phyloP scores from a whole-genome alignment of 345 rosid genomes.

The Odontarrhena argentea region DNA sequence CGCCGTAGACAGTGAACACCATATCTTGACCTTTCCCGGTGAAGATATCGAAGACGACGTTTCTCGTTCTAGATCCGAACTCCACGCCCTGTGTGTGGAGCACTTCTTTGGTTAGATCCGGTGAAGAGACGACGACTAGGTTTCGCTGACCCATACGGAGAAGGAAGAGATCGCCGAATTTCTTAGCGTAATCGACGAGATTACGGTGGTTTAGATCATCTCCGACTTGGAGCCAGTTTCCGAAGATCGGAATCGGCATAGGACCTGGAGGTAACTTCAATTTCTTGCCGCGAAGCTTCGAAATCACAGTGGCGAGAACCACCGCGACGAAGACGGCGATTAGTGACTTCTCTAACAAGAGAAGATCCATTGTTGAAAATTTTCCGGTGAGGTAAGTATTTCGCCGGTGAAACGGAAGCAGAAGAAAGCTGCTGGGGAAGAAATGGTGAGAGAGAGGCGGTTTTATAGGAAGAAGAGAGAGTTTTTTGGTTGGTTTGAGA shows the following conservation, averaged over 20 bases:
- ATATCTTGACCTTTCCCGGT: constrained; percentile 98
- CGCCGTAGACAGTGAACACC: constrained; percentile 99
- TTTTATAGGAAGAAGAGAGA: constrained; percentile 31
- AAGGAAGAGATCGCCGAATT: constrained; percentile 67
- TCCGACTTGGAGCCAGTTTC: constrained; percentile 99
- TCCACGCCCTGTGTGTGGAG: constrained; percentile 93
- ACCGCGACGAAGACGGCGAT: constrained; percentile 71
- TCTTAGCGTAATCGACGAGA: constrained; percentile 73
- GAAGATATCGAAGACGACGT: constrained; percentile 95
- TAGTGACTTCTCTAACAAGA: constrained; percentile 76
- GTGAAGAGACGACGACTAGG: constrained; percentile 90
- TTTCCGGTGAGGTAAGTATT: background rate
- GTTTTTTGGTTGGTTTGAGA: constrained; percentile 36
- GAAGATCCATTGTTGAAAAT: constrained; percentile 64
- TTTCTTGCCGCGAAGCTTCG: constrained; percentile 83
- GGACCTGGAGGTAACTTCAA: constrained; percentile 95
- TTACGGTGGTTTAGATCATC: constrained; percentile 96
- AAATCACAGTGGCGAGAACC: constrained; percentile 62
- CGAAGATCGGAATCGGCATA: constrained; percentile 78
- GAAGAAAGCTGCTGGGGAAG: constrained; percentile 37
- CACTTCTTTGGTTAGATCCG: constrained; percentile 83
- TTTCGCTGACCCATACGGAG: constrained; percentile 90
- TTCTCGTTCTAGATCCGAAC: constrained; percentile 91
- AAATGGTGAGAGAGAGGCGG: background rate
- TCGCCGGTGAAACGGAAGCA: constrained; percentile 8